Evolutionary conservation across 768 basidiomycete genomes (phyloP).

Genomic region (Tricholoma hemisulphureum): DNA sequence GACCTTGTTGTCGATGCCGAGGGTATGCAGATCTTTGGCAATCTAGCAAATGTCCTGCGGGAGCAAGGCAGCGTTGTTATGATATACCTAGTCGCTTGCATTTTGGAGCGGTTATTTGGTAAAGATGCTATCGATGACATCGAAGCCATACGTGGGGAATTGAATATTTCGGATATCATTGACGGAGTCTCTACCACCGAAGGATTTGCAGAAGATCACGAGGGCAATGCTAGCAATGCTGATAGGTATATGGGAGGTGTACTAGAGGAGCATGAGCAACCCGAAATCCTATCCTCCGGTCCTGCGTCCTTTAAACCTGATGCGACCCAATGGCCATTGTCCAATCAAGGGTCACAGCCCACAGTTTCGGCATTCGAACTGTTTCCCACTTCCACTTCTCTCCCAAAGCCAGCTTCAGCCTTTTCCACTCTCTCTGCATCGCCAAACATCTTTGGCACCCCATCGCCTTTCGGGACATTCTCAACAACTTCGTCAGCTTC

Average conservation of each 20-base stretch:
- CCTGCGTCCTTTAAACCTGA: slow-evolving; percentile 18
- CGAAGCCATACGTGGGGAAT: slow-evolving; percentile 57
- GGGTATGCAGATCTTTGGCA: slow-evolving; percentile 66
- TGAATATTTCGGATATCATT: slow-evolving; percentile 63
- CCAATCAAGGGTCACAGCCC: slow-evolving; percentile 1
- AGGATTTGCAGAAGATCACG: slow-evolving; percentile 17
- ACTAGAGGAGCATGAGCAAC: slow-evolving; percentile 17
- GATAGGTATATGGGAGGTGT: slow-evolving; percentile 19
- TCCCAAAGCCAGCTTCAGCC: slow-evolving; percentile 29
- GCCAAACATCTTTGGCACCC: slow-evolving; percentile 36
- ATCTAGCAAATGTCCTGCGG: slow-evolving; percentile 60
- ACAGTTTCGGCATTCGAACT: slow-evolving; percentile 11
- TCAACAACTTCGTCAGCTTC: slow-evolving; percentile 16
- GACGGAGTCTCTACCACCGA: slow-evolving; percentile 49
- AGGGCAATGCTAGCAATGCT: slow-evolving; percentile 27
- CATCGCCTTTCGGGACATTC: slow-evolving; percentile 36
- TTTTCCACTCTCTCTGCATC: slow-evolving; percentile 39
- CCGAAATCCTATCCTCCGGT: neutral
- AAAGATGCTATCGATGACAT: slow-evolving; percentile 77
- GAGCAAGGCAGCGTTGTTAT: slow-evolving; percentile 66
- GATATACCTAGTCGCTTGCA: slow-evolving; percentile 87
- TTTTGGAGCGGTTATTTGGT: slow-evolving; percentile 84
- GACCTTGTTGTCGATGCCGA: slow-evolving; percentile 58
- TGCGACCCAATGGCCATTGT: slow-evolving; percentile 18
- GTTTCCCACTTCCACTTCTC: slow-evolving; percentile 15